Percentiles rank a stretch among this genome's conserved stretches.
phyloP scores from a whole-genome alignment of 306 rosid genomes.

The Acmispon strigosus region DNA sequence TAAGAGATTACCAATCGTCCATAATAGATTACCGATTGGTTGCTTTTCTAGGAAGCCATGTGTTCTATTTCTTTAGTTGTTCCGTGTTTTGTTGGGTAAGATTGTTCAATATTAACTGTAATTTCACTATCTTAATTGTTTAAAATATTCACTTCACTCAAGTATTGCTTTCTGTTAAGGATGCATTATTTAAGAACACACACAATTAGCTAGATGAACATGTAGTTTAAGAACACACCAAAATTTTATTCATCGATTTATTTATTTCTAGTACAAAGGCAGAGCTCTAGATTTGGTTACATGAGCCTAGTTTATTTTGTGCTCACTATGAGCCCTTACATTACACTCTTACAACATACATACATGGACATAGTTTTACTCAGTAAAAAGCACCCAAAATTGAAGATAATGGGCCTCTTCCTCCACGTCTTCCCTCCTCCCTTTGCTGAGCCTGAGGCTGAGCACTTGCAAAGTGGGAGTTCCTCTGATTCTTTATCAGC shows the following conservation, averaged over 20 bases:
- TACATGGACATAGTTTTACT: neutral
- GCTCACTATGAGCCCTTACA: neutral
- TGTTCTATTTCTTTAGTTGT: no score
- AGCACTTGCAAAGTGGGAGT: slow-evolving; percentile 29
- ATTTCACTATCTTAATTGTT: no score
- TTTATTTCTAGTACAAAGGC: neutral
- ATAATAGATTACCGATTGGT: no score
- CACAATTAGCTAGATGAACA: no score
- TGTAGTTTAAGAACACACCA: no score
- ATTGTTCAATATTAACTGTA: no score
- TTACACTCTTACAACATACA: neutral
- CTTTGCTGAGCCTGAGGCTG: neutral
- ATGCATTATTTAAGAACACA: no score
- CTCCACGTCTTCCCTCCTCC: neutral
- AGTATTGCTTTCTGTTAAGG: no score
- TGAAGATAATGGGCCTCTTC: neutral
- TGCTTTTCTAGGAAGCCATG: no score
- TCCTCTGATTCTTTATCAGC: slow-evolving; percentile 14
- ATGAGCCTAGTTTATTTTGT: neutral
- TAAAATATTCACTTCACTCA: no score
- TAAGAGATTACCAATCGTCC: no score
- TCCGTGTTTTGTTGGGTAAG: no score
- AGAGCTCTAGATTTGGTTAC: neutral
- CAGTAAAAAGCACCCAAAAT: slow-evolving; percentile 9
- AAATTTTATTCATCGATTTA: neutral